Conservation (phyloP, 2,329 filamentous ascomycete genomes). For the Aspergillus pseudoterreus region DNA sequence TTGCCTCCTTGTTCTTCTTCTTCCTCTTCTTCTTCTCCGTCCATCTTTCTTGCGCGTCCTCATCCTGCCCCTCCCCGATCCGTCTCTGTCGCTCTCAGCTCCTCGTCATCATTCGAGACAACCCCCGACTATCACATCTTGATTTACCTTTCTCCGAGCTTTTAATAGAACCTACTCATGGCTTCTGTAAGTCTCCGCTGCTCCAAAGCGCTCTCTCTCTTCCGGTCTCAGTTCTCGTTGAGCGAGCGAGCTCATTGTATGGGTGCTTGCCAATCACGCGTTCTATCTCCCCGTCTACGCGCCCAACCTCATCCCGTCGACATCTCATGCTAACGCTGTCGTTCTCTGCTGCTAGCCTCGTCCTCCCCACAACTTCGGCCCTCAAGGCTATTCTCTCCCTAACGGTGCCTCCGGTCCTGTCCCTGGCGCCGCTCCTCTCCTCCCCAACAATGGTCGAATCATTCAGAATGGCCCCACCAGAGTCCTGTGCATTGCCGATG, state of each 20-base stretch:
- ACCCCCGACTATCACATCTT: not conserved
- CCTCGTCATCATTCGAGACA: slow-evolving; percentile 8
- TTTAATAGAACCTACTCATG: slow-evolving; percentile 32
- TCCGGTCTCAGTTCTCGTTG: slow-evolving; percentile 6
- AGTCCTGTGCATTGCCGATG: slow-evolving; percentile 50
- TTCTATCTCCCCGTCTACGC: slow-evolving; percentile 5
- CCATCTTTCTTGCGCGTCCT: not conserved
- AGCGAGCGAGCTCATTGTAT: slow-evolving; percentile 17
- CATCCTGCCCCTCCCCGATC: slow-evolving; percentile 5
- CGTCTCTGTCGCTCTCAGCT: slow-evolving; percentile 5
- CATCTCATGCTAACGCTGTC: slow-evolving; percentile 18
- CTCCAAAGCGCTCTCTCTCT: slow-evolving; percentile 10
- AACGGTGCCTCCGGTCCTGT: slow-evolving; percentile 45
- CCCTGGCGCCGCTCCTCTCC: slow-evolving; percentile 46
- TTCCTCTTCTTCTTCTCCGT: slow-evolving; percentile 9
- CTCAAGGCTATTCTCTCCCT: slow-evolving; percentile 43
- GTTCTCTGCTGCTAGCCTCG: slow-evolving; percentile 33
- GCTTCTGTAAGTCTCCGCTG: slow-evolving; percentile 43
- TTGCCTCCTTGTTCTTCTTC: slow-evolving; percentile 14
- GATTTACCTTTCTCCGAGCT: not conserved
- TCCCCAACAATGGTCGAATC: slow-evolving; percentile 49
- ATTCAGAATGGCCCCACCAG: slow-evolving; percentile 47
- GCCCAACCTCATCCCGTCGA: slow-evolving; percentile 1
- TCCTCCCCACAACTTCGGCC: slow-evolving; percentile 41
- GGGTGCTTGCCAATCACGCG: slow-evolving; percentile 9